These are phyloP conservation scores for Coemansia sp. DNA, from an alignment of 192 early-diverging fungal species.

Conservation along the genomic window DNA sequence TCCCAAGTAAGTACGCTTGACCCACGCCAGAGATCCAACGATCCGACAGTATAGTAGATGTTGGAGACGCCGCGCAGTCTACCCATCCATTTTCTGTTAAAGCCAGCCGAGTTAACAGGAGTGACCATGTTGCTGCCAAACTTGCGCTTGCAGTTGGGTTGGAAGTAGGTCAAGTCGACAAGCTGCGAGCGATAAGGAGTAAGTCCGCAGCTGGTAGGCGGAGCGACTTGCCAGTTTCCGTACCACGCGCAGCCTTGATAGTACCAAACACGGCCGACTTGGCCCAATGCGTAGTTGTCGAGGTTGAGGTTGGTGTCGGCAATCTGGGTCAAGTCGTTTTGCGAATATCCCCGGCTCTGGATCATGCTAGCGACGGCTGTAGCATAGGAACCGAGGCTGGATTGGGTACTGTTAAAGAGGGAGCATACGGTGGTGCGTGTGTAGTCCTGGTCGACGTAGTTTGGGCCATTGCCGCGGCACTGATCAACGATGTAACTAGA, in stretches of 20 bases:
- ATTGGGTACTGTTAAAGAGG: conserved; percentile 25
- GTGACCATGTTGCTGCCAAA: conserved; percentile 35
- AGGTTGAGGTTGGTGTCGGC: conserved; percentile 31
- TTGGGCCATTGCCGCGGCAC: conserved; percentile 16
- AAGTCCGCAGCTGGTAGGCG: conserved; percentile 24
- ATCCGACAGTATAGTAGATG: conserved; percentile 36
- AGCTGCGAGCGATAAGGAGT: conserved; percentile 36
- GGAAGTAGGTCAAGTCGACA: conserved; percentile 36
- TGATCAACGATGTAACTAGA: conserved; percentile 18
- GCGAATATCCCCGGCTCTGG: conserved; percentile 9
- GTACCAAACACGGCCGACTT: conserved; percentile 49
- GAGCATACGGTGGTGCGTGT: conserved; percentile 22
- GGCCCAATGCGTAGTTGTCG: conserved; percentile 41
- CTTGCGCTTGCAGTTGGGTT: conserved; percentile 41
- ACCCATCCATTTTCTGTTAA: conserved; percentile 34
- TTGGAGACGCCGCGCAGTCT: conserved; percentile 24
- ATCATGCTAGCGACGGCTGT: conserved; percentile 18
- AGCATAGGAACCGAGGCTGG: conserved; percentile 30
- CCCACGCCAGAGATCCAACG: conserved; percentile 30
- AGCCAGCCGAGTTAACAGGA: conserved; percentile 23
- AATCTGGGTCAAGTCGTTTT: conserved; percentile 19
- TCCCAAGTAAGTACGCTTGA: conserved; percentile 21
- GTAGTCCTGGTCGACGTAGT: conserved; percentile 17
- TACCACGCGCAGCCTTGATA: conserved; percentile 69
- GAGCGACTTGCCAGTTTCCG: conserved; percentile 60